Evolutionary conservation across 192 early-diverging fungal species (phyloP), one percentile per base, ranked within the genome.

Genomic region (Cetraspora pellucida): DNA sequence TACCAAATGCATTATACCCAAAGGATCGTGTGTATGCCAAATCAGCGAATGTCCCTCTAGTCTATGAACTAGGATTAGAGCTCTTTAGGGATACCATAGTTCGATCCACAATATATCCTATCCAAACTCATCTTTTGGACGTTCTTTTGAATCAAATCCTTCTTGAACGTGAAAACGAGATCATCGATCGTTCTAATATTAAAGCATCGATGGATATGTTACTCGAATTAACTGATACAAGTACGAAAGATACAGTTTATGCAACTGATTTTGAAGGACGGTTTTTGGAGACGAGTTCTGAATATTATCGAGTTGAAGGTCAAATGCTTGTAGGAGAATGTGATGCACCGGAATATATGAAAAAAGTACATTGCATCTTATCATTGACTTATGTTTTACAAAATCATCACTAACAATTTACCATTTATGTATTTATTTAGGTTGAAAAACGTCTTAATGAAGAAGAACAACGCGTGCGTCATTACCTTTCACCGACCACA

Each of bases 51-150:
- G 74, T 93, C 55, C 90, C 91, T 14, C 50, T 81, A 21, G 86
- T 90, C 1, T 93, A 90, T 72, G 95, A 98, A 50, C 85, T 96
- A 83, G 95, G 96, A 6, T 86, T 97, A 60, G 87, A 91, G 45
- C 81, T 96, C 16, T 99, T 96, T 82, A 89, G 95, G 11, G 92
- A 95, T 63, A 88, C 87, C n/a, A 86, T 93, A 21, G 87, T 93
- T 52, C 83, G 89, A 3, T 86, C 89, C 8, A 70, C 82, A 44
- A 85, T 82, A 52, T 77, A 85, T 43, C 85, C 86, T 3, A 87
- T 94, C 23, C 85, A 86, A 60, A 75, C 76, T 21, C 87, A 88
- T 27, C 72, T 95, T 7, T 83, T 89, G 57, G 83, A 89, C 49
- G 85, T 91, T 1, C 74, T 96, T 10, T 82, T 99, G 50, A 84